phyloP scores from a whole-genome alignment of 345 rosid genomes.

The Viola odorata region DNA sequence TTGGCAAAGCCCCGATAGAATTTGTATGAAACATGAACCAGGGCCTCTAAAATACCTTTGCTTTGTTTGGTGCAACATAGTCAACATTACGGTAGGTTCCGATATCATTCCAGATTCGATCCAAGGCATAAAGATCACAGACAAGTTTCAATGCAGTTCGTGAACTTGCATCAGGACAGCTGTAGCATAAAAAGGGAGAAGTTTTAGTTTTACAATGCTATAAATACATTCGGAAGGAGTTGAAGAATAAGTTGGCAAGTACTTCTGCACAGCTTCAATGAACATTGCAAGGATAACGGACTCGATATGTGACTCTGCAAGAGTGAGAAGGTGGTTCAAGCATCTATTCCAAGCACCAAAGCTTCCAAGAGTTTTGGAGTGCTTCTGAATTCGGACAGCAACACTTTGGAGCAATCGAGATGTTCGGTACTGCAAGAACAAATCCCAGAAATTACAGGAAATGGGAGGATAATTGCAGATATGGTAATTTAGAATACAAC shows the following conservation, averaged over 20 bases:
- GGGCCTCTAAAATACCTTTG: slow-evolving; percentile 54
- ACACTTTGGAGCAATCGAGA: slow-evolving; percentile 91
- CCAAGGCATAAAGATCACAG: slow-evolving; percentile 94
- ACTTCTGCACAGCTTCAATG: slow-evolving; percentile 85
- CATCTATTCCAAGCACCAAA: slow-evolving; percentile 99
- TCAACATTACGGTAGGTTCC: slow-evolving; percentile 93
- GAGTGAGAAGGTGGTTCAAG: slow-evolving; percentile 94
- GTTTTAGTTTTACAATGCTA: not conserved
- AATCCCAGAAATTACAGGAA: not conserved
- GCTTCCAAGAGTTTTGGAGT: slow-evolving; percentile 67
- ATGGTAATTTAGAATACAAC: slow-evolving; percentile 1
- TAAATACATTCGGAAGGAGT: not conserved
- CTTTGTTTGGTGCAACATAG: slow-evolving; percentile 97
- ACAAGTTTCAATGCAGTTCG: slow-evolving; percentile 75
- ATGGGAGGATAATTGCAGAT: not conserved
- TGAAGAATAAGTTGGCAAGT: slow-evolving; percentile 16
- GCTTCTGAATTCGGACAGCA: slow-evolving; percentile 73
- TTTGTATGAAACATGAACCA: not conserved
- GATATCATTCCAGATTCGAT: slow-evolving; percentile 89
- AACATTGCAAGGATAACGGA: slow-evolving; percentile 85
- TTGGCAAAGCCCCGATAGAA: too few relatives aligned
- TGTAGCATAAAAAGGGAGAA: slow-evolving; percentile 15
- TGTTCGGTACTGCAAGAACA: slow-evolving; percentile 73
- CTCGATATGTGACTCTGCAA: slow-evolving; percentile 96
- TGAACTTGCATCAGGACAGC: slow-evolving; percentile 73